phyloP scores from a whole-genome alignment of 306 rosid species.

The Aeschynomene evenia region DNA sequence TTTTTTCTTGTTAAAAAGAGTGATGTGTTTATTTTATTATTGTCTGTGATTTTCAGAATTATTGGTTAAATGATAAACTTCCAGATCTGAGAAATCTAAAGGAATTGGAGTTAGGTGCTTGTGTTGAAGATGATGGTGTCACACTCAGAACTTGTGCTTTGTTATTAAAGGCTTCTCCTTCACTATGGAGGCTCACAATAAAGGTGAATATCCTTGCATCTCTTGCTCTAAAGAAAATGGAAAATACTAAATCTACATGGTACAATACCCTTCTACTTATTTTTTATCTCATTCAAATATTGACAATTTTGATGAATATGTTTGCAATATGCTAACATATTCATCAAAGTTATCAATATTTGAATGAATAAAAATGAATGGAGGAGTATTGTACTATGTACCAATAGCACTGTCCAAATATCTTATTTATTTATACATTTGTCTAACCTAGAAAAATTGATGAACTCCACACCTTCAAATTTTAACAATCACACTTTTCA shows the following conservation, averaged over 20 bases:
- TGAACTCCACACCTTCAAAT: no score
- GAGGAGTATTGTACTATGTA: no score
- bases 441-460: no score
- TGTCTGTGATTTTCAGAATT: slow-evolving; percentile 26
- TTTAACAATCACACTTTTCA: no score
- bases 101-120: slow-evolving; percentile 34
- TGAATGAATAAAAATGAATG: no score
- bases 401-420: no score
- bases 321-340: no score
- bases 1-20: neutral
- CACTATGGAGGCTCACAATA: slow-evolving; percentile 33
- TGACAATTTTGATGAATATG: no score
- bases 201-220: slow-evolving; percentile 30
- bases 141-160: slow-evolving; percentile 17
- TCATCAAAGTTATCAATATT: no score
- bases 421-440: no score
- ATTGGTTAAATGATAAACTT: slow-evolving; percentile 24
- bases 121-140: slow-evolving; percentile 26
- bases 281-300: no score
- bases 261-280: neutral
- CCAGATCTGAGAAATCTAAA: slow-evolving; percentile 28
- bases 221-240: no score
- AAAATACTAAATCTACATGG: neutral
- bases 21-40: neutral
- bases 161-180: slow-evolving; percentile 35